These are phyloP conservation scores for Suhomyces maxii DNA, from an alignment of 1,139 yeast genomes.

Conservation along the genomic window DNA sequence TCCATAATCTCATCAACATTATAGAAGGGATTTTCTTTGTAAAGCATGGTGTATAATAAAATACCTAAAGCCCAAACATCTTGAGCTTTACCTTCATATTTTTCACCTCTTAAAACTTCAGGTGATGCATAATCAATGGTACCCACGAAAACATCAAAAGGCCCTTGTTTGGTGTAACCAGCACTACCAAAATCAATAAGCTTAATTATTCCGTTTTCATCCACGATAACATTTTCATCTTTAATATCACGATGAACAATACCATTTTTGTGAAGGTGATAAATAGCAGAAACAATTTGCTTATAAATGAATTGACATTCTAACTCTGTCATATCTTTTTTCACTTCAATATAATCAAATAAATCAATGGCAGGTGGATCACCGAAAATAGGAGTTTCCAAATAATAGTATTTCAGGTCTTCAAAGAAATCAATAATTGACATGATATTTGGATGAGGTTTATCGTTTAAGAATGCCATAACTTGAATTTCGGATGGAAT, in stretches of 20 bases:
- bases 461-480: conserved; percentile 71
- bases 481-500: conserved; percentile 94
- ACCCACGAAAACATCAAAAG: conserved; percentile 96
- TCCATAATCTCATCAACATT: conserved; percentile 94
- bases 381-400: conserved; percentile 90
- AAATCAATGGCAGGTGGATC: conserved; percentile 86
- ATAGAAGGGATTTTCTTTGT: conserved; percentile 93
- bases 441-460: conserved; percentile 86
- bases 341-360: conserved; percentile 86
- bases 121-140: conserved; percentile 98
- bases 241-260: conserved; percentile 93
- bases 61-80: conserved; percentile 98
- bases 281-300: conserved; percentile 76
- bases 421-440: conserved; percentile 87
- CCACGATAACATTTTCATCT: conserved; percentile 91
- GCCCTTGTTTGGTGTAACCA: conserved; percentile 85
- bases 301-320: conserved; percentile 77
- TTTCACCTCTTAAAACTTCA: conserved; percentile 84
- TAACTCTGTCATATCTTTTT: conserved; percentile 70
- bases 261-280: conserved; percentile 80
- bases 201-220: conserved; percentile 72
- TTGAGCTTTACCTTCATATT: conserved; percentile 90
- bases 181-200: conserved; percentile 96
- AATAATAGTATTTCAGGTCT: conserved; percentile 81
- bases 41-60: conserved; percentile 81